phyloP scores from a whole-genome alignment of 2,329 filamentous ascomycete genomes.

The Zopfia rhizophila region DNA sequence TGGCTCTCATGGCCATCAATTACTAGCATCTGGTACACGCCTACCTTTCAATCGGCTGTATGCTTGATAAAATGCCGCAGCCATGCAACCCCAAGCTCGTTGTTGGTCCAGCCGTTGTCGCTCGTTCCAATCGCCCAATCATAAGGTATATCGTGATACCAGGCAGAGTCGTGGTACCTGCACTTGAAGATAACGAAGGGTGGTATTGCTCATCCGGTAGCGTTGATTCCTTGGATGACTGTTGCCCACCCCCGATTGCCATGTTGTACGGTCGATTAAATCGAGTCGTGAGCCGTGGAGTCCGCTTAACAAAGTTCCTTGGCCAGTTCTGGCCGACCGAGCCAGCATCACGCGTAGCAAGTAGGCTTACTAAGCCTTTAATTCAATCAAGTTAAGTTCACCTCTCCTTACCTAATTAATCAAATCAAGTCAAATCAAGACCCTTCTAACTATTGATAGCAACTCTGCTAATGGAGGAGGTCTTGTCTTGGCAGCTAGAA shows the following conservation, averaged over 20 bases:
- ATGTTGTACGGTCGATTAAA: constrained; percentile 13
- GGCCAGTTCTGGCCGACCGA: constrained; percentile 21
- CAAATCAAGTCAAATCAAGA: no score
- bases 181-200: constrained; percentile 17
- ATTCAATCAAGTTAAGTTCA: no score
- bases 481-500: no score
- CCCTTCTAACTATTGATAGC: no score
- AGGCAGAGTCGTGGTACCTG: constrained; percentile 11
- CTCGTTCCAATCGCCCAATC: constrained; percentile 41
- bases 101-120: constrained; percentile 47
- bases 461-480: no score
- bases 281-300: constrained; percentile 13
- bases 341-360: constrained; percentile 14
- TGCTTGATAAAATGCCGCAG: constrained; percentile 50
- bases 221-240: constrained; percentile 20
- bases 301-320: constrained; percentile 16
- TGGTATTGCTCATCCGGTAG: constrained; percentile 12
- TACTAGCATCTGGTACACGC: constrained; percentile 49
- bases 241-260: constrained; percentile 26
- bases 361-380: no score
- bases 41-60: constrained; percentile 31
- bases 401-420: no score
- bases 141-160: constrained; percentile 26
- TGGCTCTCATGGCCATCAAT: constrained; percentile 51
- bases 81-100: constrained; percentile 47